Conservation (phyloP, 306 rosid genomes). For the Fragaria ananassa region DNA sequence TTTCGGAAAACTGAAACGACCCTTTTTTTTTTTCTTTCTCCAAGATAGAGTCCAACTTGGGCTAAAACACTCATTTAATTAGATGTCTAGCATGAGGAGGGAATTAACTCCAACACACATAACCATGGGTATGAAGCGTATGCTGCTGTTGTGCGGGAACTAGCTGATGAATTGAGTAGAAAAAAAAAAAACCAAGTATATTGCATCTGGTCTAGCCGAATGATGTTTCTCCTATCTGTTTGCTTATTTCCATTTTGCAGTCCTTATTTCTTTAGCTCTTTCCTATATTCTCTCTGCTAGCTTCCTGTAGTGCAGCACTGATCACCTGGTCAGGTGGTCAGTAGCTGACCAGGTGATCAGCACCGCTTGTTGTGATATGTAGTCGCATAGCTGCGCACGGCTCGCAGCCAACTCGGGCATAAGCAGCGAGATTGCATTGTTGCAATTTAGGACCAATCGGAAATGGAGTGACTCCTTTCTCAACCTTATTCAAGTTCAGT, state of each 20-base stretch:
- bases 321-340: too few relatives aligned
- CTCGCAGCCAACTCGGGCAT: not conserved
- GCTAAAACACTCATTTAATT: too few relatives aligned
- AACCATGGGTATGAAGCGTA: too few relatives aligned
- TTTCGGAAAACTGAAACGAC: too few relatives aligned
- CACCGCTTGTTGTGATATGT: not conserved
- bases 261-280: not conserved
- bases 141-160: not conserved
- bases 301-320: too few relatives aligned
- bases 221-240: not conserved
- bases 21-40: too few relatives aligned
- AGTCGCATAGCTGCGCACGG: not conserved
- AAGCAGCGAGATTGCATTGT: not conserved
- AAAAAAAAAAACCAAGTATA: not conserved
- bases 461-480: not conserved
- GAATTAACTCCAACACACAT: too few relatives aligned
- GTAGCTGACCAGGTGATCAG: too few relatives aligned
- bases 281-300: not conserved
- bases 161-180: not conserved
- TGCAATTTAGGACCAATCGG: not conserved
- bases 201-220: not conserved
- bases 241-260: not conserved
- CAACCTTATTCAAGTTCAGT: too few relatives aligned
- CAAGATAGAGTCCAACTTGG: too few relatives aligned
- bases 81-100: too few relatives aligned